phyloP scores from a whole-genome alignment of 257 asterid genomes.

The Plantago elongata region DNA sequence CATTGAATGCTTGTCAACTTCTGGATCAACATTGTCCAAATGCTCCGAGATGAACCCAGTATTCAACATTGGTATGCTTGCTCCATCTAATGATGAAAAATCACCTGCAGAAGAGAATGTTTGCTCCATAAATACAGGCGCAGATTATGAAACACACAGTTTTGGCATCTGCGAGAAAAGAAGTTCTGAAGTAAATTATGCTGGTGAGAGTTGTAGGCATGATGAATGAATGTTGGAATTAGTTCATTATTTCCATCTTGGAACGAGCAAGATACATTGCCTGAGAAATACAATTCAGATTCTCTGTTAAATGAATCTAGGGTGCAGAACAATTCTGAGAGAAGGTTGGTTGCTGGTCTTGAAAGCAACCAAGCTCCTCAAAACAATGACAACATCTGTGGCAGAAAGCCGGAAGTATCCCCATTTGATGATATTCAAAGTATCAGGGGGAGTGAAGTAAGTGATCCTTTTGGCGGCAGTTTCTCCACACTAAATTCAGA shows the following conservation, averaged over 20 bases:
- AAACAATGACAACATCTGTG: slow-evolving; percentile 18
- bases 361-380: slow-evolving; percentile 21
- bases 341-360: slow-evolving; percentile 21
- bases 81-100: slow-evolving; percentile 24
- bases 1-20: slow-evolving; percentile 19
- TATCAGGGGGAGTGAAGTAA: slow-evolving; percentile 12
- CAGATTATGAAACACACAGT: slow-evolving; percentile 27
- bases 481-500: slow-evolving; percentile 27
- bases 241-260: slow-evolving; percentile 32
- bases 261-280: slow-evolving; percentile 28
- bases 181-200: slow-evolving; percentile 27
- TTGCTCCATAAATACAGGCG: slow-evolving; percentile 23
- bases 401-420: slow-evolving; percentile 23
- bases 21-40: slow-evolving; percentile 13
- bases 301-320: slow-evolving; percentile 13
- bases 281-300: slow-evolving; percentile 23
- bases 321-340: slow-evolving; percentile 16
- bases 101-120: slow-evolving; percentile 21
- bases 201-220: slow-evolving; percentile 18
- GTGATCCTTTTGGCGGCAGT: slow-evolving; percentile 30
- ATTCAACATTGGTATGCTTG: slow-evolving; percentile 22
- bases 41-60: slow-evolving; percentile 24
- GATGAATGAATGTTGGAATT: slow-evolving; percentile 27
- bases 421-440: slow-evolving; percentile 21
- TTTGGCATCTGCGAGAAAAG: slow-evolving; percentile 24